Evolutionary conservation across 164 flowering plant genomes (phyloP), one percentile per base, ranked within the genome.

Genomic region (Tetrastigma voinierianum): DNA sequence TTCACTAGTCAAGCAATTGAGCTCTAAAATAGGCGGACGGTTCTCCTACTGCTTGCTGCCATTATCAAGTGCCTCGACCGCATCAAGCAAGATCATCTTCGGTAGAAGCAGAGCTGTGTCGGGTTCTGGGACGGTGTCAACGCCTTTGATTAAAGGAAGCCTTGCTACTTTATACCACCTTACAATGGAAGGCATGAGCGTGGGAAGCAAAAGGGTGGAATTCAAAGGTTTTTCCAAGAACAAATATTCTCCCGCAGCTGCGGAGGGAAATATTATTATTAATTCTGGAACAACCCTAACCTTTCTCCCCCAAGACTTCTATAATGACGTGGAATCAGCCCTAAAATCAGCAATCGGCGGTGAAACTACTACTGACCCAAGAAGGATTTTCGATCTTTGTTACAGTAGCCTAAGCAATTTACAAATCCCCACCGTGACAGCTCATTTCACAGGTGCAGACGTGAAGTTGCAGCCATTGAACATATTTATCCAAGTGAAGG

Each of bases 251-350:
- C 15, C n/a, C 3, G 20, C 55, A n/a, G 14, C 55, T 10, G 1
- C 20, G 0, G 65, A 67, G 18, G 83, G 65, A 81, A 80, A n/a
- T n/a, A n/a, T n/a, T 15, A 74, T 81, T n/a, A 80, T 85, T 10
- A 83, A 85, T 53, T 85, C 85, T 0, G 87, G 87, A 0, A 85
- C 87, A 0, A 73, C 79, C n/a, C 5, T 80, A 40, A 70, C 77
- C 3, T 4, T 62, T 0, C 24, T 80, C 12, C 71, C 78, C 0
- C 13, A 23, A 2, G 68, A 60, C 0, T 53, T 74, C 9, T 66
- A 72, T 59, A 6, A 43, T 11, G 12, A 23, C 2, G 0, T 80
- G 4, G 63, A 57, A 40, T 1, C 67, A 0, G 68, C n/a, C 57
- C 0, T 40, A 74, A 10, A 24, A n/a, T n/a, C 24, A 1, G 21